phyloP scores from a whole-genome alignment of 441 rosid genomes.

The Erodium moschatum region DNA sequence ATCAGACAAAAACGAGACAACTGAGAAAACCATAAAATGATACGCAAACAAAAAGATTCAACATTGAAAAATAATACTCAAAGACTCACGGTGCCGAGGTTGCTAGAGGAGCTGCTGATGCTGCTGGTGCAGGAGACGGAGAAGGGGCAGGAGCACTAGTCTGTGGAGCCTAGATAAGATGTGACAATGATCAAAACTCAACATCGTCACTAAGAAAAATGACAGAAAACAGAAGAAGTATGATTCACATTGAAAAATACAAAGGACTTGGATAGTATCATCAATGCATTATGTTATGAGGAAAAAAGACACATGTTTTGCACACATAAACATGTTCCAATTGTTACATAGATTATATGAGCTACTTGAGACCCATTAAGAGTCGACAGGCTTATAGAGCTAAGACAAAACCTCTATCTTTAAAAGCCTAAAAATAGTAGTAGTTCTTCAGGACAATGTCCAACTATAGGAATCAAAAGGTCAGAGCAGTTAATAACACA shows the following conservation, averaged over 20 bases:
- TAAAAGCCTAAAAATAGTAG: not conserved
- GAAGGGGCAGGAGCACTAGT: constrained; percentile 32
- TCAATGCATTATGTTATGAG: too few relatives aligned
- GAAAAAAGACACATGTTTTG: too few relatives aligned
- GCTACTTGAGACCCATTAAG: too few relatives aligned
- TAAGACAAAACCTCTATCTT: not conserved
- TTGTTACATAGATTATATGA: too few relatives aligned
- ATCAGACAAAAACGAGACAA: not conserved
- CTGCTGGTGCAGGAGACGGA: constrained; percentile 31
- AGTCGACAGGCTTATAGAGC: too few relatives aligned
- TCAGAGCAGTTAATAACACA: not conserved
- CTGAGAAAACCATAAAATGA: not conserved
- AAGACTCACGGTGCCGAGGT: constrained; percentile 28
- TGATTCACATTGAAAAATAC: not conserved
- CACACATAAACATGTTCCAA: too few relatives aligned
- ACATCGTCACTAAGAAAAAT: not conserved
- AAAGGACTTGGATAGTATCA: too few relatives aligned
- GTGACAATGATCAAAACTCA: not conserved
- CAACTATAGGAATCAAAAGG: not conserved
- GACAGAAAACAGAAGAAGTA: not conserved
- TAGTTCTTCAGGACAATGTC: not conserved
- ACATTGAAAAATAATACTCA: not conserved
- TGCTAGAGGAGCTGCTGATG: constrained; percentile 23
- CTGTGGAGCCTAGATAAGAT: constrained; percentile 32
- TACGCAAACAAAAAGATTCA: not conserved